Percentiles rank a stretch among this genome's conserved stretches.
These are phyloP conservation scores for Thelephora terrestris DNA, from an alignment of 1,284 basidiomycete genomes.

Conservation along the genomic window DNA sequence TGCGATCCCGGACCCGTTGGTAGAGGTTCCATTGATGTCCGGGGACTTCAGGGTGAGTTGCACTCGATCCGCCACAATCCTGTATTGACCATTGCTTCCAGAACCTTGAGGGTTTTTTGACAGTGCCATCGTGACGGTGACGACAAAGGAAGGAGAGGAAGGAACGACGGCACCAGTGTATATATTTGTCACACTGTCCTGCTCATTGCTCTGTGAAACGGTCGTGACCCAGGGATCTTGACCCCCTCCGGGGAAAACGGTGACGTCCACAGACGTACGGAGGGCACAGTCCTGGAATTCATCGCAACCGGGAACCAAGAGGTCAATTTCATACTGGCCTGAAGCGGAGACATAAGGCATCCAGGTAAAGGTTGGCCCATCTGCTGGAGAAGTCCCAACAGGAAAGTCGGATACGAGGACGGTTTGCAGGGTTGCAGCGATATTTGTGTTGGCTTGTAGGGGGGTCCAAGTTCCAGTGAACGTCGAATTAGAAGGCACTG, in stretches of 20 bases:
- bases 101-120: constrained; percentile 47
- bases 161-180: constrained; percentile 81
- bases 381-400: constrained; percentile 49
- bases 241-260: constrained; percentile 69
- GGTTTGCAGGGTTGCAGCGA: constrained; percentile 70
- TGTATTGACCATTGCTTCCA: constrained; percentile 58
- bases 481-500: constrained; percentile 53
- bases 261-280: constrained; percentile 78
- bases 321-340: constrained; percentile 77
- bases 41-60: constrained; percentile 64
- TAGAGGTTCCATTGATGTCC: constrained; percentile 25
- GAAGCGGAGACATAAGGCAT: constrained; percentile 83
- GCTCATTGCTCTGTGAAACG: constrained; percentile 65
- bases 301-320: constrained; percentile 83
- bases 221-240: constrained; percentile 55
- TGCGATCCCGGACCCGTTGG: constrained; percentile 22
- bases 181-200: constrained; percentile 54
- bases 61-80: constrained; percentile 75
- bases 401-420: constrained; percentile 64
- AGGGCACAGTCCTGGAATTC: constrained; percentile 70
- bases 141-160: constrained; percentile 59
- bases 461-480: constrained; percentile 63
- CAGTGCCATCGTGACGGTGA: constrained; percentile 65
- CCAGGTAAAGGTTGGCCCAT: constrained; percentile 78
- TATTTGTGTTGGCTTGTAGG: constrained; percentile 53